A percentile compares a stretch with the other conserved stretches of the same genome.
These are phyloP conservation scores for Gymnopus androsaceus DNA, from an alignment of 1,284 basidiomycete genomes.

Conservation along the genomic window DNA sequence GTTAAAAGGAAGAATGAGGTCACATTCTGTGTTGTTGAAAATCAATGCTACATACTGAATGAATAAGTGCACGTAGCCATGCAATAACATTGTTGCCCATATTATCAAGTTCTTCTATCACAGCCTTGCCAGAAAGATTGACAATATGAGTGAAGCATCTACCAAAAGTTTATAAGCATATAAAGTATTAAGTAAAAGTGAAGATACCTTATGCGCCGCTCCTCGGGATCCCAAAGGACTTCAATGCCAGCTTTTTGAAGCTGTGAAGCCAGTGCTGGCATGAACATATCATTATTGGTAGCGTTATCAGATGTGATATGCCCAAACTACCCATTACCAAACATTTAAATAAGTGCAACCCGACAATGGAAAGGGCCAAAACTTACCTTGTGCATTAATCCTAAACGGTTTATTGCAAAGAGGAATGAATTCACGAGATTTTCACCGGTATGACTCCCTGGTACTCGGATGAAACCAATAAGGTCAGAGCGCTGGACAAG, in stretches of 20 bases:
- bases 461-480: conserved; percentile 22
- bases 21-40: neutral
- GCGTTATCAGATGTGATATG: conserved; percentile 8
- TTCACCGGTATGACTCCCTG: conserved; percentile 23
- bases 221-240: neutral
- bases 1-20: neutral
- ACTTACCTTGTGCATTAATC: neutral
- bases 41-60: neutral
- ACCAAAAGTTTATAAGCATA: neutral
- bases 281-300: conserved; percentile 5
- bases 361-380: neutral
- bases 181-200: neutral
- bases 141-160: conserved; percentile 9
- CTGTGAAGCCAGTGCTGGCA: neutral
- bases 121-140: neutral
- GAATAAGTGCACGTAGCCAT: neutral
- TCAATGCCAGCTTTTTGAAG: too few relatives aligned
- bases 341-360: neutral
- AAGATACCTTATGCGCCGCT: neutral
- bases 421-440: conserved; percentile 23
- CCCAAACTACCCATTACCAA: neutral
- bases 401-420: conserved; percentile 15
- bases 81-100: neutral
- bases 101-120: neutral
- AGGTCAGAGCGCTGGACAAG: neutral